Base-by-base conservation (phyloP, 345 rosid genomes). In the Hibiscus tridactylites region DNA sequence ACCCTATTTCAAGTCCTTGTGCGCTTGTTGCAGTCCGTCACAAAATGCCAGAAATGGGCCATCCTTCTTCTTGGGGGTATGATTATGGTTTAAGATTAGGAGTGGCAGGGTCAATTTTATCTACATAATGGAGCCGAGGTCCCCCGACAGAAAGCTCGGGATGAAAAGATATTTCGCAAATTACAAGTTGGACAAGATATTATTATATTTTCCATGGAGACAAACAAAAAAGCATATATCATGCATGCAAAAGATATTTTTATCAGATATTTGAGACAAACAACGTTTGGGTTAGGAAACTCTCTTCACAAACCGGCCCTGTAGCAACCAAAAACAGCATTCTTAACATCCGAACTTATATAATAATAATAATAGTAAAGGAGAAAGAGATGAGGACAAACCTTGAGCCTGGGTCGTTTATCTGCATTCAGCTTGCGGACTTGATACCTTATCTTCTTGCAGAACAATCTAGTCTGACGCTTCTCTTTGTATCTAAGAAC, bases 361-460 rank as follows among this genome's bases (percentile, higher is more conserved):
- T 12, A 12, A 47, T 47, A 2, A 42, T 42, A 42, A 46, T 47
- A 10, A 47, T 49, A 3, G 53, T 49, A 3, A 49, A 3, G n/a
- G 44, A 68, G 46, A 33, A 9, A 68, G 53, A 49, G 53, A 13
- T 12, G 15, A 35, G 12, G 15, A 44, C 52, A 71, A 59, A 86
- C 96, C 92, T 90, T 90, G 66, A 86, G 85, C 69, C 96, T 79
- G 1, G 92, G 96, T 78, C 96, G 87, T 82, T 86, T 84, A 73
- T 88, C 93, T 26, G 93, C 91, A 80, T 88, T 90, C 78, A 88
- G 88, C 65, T 90, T 90, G 74, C 93, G 81, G 47, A 88, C 91
- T 80, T 88, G 87, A 70, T 91, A 91, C 69, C 94, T 86, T 82
- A 91, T 91, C 89, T 83, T 87, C 85, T 91, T 89, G 53, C 88